phyloP scores from a whole-genome alignment of 352 stramenopile genomes.

The Nothophytophthora sp. region DNA sequence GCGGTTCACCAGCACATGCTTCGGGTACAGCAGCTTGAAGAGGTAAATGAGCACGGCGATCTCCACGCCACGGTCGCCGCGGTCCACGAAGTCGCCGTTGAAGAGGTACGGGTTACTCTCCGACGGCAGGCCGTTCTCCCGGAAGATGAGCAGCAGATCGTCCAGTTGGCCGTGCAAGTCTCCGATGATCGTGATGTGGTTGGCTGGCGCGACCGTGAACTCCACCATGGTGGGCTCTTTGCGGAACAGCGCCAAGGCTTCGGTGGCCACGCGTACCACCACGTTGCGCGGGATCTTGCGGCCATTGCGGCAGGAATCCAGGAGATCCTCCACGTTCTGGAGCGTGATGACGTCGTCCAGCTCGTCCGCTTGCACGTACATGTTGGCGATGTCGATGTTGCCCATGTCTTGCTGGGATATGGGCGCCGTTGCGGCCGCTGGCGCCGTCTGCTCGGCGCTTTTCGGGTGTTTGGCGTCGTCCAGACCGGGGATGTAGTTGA shows the following conservation, averaged over 20 bases:
- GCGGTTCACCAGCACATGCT: conserved; percentile 93
- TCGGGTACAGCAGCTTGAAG: conserved; percentile 90
- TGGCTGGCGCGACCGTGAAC: conserved; percentile 63
- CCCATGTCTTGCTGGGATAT: conserved; percentile 62
- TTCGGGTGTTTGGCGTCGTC: conserved; percentile 41
- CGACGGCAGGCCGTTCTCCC: conserved; percentile 89
- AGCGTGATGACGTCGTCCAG: conserved; percentile 67
- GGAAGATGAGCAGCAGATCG: conserved; percentile 94
- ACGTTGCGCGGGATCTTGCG: conserved; percentile 78
- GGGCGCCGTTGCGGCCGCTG: too few species aligned
- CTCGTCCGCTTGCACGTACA: conserved; percentile 72
- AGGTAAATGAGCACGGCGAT: conserved; percentile 88
- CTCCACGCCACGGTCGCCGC: conserved; percentile 92
- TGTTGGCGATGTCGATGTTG: conserved; percentile 83
- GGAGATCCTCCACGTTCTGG: conserved; percentile 62
- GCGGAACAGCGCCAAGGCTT: conserved; percentile 53
- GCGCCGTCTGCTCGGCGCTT: background rate
- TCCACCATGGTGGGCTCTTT: conserved; percentile 66
- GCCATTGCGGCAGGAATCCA: conserved; percentile 80
- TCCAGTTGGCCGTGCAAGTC: conserved; percentile 94
- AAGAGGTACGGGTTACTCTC: conserved; percentile 93
- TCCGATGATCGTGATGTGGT: conserved; percentile 83
- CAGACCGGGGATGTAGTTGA: conserved; percentile 75
- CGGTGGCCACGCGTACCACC: conserved; percentile 72
- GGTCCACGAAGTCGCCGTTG: conserved; percentile 97